Percentiles rank a stretch among this genome's conserved stretches.
Evolutionary conservation across 1,284 basidiomycete genomes (phyloP).

Genomic region (Ceratobasidium sp.): DNA sequence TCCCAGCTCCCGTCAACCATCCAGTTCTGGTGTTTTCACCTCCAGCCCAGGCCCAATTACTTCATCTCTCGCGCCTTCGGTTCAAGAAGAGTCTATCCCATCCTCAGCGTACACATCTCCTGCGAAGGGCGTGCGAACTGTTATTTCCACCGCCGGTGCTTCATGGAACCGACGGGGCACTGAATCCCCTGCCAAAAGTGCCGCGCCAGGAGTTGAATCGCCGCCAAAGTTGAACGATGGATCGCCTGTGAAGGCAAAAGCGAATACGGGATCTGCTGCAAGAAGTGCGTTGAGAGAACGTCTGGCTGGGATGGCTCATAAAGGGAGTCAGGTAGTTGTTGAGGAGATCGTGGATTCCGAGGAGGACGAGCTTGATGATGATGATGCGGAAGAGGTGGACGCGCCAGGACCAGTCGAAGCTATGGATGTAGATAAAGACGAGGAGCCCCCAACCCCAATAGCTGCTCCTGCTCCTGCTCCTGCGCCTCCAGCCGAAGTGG

Average conservation of each 20-base stretch:
- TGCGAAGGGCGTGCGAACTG: constrained; percentile 56
- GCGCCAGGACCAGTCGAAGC: constrained; percentile 38
- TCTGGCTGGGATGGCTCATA: constrained; percentile 65
- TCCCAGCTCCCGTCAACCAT: neutral
- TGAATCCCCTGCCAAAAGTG: neutral
- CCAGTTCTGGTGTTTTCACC: neutral
- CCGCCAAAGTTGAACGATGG: neutral
- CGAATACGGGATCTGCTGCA: constrained; percentile 47
- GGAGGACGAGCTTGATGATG: constrained; percentile 48
- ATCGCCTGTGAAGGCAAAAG: constrained; percentile 5
- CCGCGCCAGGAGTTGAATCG: neutral
- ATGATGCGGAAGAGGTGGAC: constrained; percentile 45
- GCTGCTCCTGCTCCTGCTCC: no score
- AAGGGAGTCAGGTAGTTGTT: constrained; percentile 56
- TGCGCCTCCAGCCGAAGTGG: neutral
- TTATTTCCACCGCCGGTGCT: constrained; percentile 61
- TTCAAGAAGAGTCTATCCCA: constrained; percentile 7
- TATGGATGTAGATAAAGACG: constrained; percentile 45
- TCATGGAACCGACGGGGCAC: constrained; percentile 56
- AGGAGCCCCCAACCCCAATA: constrained; percentile 26
- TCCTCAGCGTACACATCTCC: constrained; percentile 38
- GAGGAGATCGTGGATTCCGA: constrained; percentile 48
- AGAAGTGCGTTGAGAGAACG: constrained; percentile 58
- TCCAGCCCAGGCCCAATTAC: neutral
- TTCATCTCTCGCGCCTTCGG: constrained; percentile 20